These are phyloP conservation scores for Nemania bipapillata DNA, from an alignment of 2,329 filamentous ascomycete genomes.

Conservation along the genomic window DNA sequence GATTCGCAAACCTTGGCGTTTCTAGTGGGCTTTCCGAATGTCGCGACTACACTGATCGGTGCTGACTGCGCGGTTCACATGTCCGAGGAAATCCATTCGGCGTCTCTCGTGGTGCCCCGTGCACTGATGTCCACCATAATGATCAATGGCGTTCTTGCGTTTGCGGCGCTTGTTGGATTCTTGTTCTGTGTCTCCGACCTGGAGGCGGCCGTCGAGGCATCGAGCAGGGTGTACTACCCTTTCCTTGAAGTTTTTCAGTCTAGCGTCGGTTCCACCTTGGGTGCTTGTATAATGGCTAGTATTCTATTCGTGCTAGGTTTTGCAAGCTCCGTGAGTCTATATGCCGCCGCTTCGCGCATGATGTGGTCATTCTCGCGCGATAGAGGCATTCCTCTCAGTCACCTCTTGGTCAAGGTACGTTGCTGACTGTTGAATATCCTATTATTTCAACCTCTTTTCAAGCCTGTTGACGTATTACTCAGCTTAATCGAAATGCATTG, in stretches of 20 bases:
- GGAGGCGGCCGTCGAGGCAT: neutral
- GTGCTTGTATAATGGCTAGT: neutral
- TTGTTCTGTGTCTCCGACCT: conserved; percentile 36
- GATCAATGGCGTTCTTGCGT: conserved; percentile 40
- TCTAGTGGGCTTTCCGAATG: conserved; percentile 32
- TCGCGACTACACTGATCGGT: conserved; percentile 31
- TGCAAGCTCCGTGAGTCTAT: conserved; percentile 35
- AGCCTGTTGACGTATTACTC: neutral
- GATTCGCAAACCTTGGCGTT: conserved; percentile 58
- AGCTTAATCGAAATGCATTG: neutral
- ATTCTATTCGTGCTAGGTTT: conserved; percentile 29
- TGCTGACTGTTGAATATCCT: neutral
- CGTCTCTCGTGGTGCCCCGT: conserved; percentile 37
- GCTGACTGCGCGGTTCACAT: conserved; percentile 44
- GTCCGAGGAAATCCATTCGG: conserved; percentile 42
- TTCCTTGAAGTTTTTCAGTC: neutral
- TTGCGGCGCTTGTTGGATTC: conserved; percentile 39
- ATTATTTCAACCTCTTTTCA: neutral
- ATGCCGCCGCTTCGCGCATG: conserved; percentile 41
- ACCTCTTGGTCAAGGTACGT: neutral
- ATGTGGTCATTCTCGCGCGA: conserved; percentile 47
- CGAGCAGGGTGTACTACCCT: neutral
- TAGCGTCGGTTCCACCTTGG: neutral
- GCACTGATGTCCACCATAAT: conserved; percentile 41
- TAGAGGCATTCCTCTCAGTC: conserved; percentile 33